Evolutionary conservation across 805 yeast species (phyloP).

Genomic region (Scheffersomyces lignosus): DNA sequence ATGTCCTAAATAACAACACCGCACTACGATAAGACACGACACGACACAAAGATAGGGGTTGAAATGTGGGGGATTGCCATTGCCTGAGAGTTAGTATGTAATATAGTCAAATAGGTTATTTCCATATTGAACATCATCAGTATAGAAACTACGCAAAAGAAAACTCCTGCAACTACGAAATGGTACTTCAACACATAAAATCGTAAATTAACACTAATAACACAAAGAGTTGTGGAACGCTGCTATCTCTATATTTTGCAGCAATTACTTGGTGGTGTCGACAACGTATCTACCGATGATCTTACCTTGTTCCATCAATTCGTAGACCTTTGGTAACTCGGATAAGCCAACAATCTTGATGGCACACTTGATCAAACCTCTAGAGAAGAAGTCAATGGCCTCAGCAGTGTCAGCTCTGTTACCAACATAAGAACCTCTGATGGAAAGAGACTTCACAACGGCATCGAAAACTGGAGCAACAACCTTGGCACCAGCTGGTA

Average conservation of each 20-base stretch:
- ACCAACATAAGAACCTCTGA: constrained; percentile 46
- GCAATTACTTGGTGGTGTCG: constrained; percentile 38
- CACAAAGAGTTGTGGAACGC: not conserved
- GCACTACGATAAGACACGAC: no score
- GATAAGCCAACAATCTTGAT: constrained; percentile 42
- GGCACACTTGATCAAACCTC: constrained; percentile 45
- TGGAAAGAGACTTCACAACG: constrained; percentile 40
- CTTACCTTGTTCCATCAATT: constrained; percentile 42
- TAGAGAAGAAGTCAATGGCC: constrained; percentile 44
- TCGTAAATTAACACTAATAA: not conserved
- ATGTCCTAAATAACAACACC: no score
- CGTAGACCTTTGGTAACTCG: constrained; percentile 39
- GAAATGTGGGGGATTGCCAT: no score
- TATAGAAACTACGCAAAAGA: no score
- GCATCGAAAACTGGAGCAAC: constrained; percentile 39
- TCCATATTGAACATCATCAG: no score
- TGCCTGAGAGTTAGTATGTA: no score
- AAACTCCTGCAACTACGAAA: no score
- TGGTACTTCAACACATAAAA: no score
- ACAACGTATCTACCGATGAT: constrained; percentile 47
- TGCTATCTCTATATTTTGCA: no score
- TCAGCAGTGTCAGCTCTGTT: constrained; percentile 48
- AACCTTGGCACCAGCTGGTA: constrained; percentile 47
- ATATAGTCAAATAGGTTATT: no score
- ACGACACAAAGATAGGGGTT: no score